A percentile compares a stretch with the other conserved stretches of the same genome.
Evolutionary conservation across 2,329 filamentous ascomycete species (phyloP).

Genomic region (Venturia effusa): DNA sequence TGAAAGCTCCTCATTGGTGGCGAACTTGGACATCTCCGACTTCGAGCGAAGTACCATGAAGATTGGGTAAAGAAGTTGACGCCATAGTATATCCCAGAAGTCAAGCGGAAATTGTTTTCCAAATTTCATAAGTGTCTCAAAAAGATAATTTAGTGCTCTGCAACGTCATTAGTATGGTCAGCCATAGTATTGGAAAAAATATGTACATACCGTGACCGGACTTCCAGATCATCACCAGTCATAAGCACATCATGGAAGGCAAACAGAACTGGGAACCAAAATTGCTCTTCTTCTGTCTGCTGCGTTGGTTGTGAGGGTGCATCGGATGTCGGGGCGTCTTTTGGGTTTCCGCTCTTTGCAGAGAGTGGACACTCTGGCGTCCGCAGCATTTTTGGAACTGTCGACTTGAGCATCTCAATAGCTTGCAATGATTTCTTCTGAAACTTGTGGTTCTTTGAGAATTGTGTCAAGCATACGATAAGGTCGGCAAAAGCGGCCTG

Average conservation of each 20-base stretch:
- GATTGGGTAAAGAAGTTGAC: constrained; percentile 92
- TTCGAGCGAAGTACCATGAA: constrained; percentile 96
- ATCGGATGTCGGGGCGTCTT: constrained; percentile 22
- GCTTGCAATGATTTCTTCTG: constrained; percentile 97
- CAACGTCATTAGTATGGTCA: constrained; percentile 7
- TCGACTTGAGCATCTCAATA: constrained; percentile 87
- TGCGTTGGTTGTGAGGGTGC: constrained; percentile 51
- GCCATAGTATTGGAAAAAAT: neutral
- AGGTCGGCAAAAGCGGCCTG: constrained; percentile 96
- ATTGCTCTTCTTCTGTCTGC: constrained; percentile 90
- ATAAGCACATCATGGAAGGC: constrained; percentile 98
- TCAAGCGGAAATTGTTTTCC: constrained; percentile 84
- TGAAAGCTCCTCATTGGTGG: constrained; percentile 92
- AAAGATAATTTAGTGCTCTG: constrained; percentile 84
- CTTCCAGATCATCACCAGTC: constrained; percentile 97
- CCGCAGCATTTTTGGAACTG: constrained; percentile 87
- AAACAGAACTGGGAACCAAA: constrained; percentile 97
- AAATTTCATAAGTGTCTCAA: constrained; percentile 82
- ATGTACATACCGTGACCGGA: constrained; percentile 53
- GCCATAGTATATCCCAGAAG: constrained; percentile 98
- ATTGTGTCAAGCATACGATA: constrained; percentile 92
- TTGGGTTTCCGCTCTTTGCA: constrained; percentile 28
- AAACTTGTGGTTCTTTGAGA: constrained; percentile 97
- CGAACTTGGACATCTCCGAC: constrained; percentile 89
- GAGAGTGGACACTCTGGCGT: constrained; percentile 92